These are phyloP conservation scores for Aspergillus biplanus DNA, from an alignment of 495 filamentous ascomycete genomes.

Conservation along the genomic window DNA sequence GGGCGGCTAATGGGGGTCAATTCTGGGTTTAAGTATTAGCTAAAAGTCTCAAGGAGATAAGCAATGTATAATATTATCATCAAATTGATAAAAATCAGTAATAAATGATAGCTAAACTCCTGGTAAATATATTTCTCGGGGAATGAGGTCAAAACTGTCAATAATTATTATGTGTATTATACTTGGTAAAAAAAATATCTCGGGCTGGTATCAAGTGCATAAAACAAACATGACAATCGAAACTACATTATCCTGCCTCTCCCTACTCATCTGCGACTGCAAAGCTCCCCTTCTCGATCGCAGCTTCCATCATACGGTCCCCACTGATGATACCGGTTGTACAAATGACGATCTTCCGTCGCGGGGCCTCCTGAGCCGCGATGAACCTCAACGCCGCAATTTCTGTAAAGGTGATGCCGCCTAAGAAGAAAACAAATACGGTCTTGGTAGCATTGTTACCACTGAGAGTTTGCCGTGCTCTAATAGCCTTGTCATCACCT, in stretches of 20 bases:
- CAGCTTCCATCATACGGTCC: conserved; percentile 84
- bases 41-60: no score
- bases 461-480: conserved; percentile 78
- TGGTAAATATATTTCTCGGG: no score
- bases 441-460: conserved; percentile 72
- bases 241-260: neutral
- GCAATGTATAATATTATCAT: no score
- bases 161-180: neutral
- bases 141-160: no score
- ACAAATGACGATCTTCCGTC: conserved; percentile 84
- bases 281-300: conserved; percentile 75
- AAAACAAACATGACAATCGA: neutral
- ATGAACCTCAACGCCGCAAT: conserved; percentile 94
- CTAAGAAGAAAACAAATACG: conserved; percentile 91
- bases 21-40: conserved; percentile 50
- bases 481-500: conserved; percentile 89
- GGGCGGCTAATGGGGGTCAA: conserved; percentile 57
- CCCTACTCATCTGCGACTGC: conserved; percentile 33
- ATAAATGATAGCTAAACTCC: no score
- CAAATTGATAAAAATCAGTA: no score
- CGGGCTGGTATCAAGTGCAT: neutral
- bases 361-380: conserved; percentile 80
- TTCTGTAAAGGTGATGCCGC: conserved; percentile 93
- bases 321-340: conserved; percentile 92
- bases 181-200: neutral